phyloP scores from a whole-genome alignment of 257 asterid species.

The Apocynum venetum region DNA sequence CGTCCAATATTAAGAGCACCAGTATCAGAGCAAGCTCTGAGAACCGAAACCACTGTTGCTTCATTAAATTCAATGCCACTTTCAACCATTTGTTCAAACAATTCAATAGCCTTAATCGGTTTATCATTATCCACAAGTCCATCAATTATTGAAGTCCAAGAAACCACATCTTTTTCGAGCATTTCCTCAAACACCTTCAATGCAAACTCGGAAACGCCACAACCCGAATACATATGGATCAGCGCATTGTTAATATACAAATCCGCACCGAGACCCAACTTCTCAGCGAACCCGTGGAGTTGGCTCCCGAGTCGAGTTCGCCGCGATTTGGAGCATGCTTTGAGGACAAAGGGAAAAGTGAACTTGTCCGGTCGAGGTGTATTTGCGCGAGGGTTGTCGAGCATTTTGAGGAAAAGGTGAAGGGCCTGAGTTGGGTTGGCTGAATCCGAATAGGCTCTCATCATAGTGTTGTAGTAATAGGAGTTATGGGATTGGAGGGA shows the following conservation, averaged over 20 bases:
- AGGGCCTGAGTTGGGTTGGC: conserved; percentile 23
- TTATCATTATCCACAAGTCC: conserved; percentile 25
- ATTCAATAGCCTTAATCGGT: conserved; percentile 25
- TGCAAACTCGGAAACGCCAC: conserved; percentile 13
- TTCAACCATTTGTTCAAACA: conserved; percentile 27
- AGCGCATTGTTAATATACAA: conserved; percentile 21
- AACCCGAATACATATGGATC: conserved; percentile 24
- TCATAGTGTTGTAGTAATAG: conserved; percentile 28
- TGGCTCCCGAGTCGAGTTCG: conserved; percentile 17
- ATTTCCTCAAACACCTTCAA: conserved; percentile 26
- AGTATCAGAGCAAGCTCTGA: conserved; percentile 28
- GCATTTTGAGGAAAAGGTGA: conserved; percentile 23
- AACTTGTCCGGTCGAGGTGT: conserved; percentile 28
- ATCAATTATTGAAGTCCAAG: conserved; percentile 33
- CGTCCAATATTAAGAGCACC: conserved; percentile 21
- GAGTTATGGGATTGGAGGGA: conserved; percentile 21
- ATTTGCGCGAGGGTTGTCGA: not conserved
- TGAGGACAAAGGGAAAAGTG: conserved; percentile 29
- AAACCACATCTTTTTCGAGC: conserved; percentile 31
- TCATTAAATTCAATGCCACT: conserved; percentile 16
- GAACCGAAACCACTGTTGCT: conserved; percentile 24
- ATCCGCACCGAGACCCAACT: conserved; percentile 18
- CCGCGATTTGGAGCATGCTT: conserved; percentile 23
- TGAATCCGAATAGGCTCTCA: conserved; percentile 32
- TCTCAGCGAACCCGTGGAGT: conserved; percentile 20